A percentile compares a stretch with the other conserved stretches of the same genome.
Conservation (phyloP, 225 moss, liverwort and hornwort species). For the Asterella californica region DNA sequence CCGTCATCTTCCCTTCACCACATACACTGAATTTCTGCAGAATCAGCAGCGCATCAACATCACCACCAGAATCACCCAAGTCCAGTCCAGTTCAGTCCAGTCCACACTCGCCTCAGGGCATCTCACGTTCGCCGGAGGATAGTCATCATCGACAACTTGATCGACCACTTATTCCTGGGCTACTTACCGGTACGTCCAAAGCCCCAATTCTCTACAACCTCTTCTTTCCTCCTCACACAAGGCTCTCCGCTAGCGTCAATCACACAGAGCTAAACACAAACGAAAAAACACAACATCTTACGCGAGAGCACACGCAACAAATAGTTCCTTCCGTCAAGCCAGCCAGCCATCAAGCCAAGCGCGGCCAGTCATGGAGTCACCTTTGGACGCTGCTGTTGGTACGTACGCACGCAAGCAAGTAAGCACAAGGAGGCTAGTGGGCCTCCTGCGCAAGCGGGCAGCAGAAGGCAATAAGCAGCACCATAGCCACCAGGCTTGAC, state of each 20-base stretch:
- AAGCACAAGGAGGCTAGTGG: not conserved
- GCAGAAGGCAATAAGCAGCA: not conserved
- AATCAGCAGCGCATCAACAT: not conserved
- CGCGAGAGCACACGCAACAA: not conserved
- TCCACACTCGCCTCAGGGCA: not conserved
- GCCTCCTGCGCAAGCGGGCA: not conserved
- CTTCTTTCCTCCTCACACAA: not conserved
- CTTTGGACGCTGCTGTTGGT: not conserved
- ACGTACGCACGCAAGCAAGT: not conserved
- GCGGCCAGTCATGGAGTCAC: not conserved
- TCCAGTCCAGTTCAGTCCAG: not conserved
- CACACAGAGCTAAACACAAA: not conserved
- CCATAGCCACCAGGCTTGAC: conserved; percentile 2
- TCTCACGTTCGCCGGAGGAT: not conserved
- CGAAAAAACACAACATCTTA: not conserved
- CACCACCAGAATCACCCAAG: not conserved
- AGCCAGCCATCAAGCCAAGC: not conserved
- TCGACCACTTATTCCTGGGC: not conserved
- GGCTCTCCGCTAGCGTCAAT: not conserved
- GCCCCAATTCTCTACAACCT: not conserved
- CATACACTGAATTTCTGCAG: too few species aligned
- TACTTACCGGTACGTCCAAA: not conserved
- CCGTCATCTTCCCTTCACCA: not conserved
- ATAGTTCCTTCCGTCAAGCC: not conserved
- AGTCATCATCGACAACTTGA: not conserved